These are phyloP conservation scores for Hymenoscyphus salicellus DNA, from an alignment of 2,329 filamentous ascomycete genomes.

Conservation along the genomic window DNA sequence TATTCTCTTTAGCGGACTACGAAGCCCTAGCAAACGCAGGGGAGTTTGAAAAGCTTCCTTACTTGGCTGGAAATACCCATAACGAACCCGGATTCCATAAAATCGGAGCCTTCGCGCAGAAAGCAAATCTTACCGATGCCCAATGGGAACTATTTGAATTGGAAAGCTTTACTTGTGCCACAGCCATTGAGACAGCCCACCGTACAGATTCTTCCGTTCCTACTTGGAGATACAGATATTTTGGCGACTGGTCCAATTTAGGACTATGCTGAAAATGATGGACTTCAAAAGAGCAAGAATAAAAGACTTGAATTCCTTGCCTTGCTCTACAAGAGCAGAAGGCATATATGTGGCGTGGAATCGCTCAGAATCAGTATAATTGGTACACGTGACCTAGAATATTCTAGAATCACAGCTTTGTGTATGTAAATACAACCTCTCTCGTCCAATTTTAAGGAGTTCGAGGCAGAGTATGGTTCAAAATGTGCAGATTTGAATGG, in stretches of 20 bases:
- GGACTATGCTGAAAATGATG: conserved; percentile 27
- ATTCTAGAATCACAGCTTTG: no score
- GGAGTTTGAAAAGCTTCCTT: conserved; percentile 18
- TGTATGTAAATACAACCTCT: no score
- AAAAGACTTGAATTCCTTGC: no score
- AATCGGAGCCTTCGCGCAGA: conserved; percentile 13
- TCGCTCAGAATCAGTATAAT: no score
- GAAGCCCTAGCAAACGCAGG: conserved; percentile 12
- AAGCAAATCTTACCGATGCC: background rate
- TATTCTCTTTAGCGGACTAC: conserved; percentile 15
- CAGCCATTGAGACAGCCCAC: conserved; percentile 22
- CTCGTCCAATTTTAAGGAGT: no score
- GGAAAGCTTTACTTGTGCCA: conserved; percentile 34
- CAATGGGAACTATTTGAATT: conserved; percentile 20
- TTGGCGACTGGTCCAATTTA: conserved; percentile 34
- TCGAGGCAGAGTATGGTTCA: background rate
- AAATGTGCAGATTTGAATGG: background rate
- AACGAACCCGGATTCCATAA: conserved; percentile 30
- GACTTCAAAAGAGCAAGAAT: no score
- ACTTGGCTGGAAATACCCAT: conserved; percentile 28
- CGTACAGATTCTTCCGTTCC: conserved; percentile 23
- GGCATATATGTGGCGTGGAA: no score
- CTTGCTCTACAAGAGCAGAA: no score
- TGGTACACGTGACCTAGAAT: no score
- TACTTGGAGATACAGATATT: conserved; percentile 36